These are phyloP conservation scores for Gossypium gossypioides DNA, from an alignment of 441 rosid species.

Conservation along the genomic window DNA sequence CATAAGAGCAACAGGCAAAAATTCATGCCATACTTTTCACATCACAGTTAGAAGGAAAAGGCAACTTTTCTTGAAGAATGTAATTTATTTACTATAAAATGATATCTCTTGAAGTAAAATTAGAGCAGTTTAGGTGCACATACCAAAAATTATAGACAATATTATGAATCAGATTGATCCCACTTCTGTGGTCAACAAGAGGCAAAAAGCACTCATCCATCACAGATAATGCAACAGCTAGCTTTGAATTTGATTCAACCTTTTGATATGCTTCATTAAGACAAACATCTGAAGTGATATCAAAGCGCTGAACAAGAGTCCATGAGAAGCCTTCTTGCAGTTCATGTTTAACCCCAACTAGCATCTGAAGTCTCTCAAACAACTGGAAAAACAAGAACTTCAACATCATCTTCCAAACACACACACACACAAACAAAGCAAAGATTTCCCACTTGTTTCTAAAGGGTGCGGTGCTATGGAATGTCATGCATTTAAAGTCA, in stretches of 20 bases:
- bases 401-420: constrained; percentile 4
- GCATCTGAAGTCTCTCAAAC: constrained; percentile 43
- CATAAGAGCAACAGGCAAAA: background rate
- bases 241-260: constrained; percentile 71
- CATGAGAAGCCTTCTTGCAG: constrained; percentile 79
- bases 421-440: background rate
- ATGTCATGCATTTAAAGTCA: background rate
- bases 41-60: constrained; percentile 19
- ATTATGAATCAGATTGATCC: constrained; percentile 72
- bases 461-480: background rate
- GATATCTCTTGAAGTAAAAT: background rate
- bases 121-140: constrained; percentile 20
- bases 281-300: constrained; percentile 43
- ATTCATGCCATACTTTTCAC: background rate
- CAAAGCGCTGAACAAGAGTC: constrained; percentile 66
- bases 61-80: constrained; percentile 3
- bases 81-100: background rate
- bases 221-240: constrained; percentile 76
- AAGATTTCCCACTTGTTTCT: background rate
- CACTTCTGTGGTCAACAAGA: constrained; percentile 72
- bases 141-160: constrained; percentile 81
- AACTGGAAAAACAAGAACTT: constrained; percentile 33
- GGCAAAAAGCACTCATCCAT: constrained; percentile 98
- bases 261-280: constrained; percentile 36
- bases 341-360: constrained; percentile 74